phyloP scores from a whole-genome alignment of 2,329 filamentous ascomycete species.

The Phialophora tarda region DNA sequence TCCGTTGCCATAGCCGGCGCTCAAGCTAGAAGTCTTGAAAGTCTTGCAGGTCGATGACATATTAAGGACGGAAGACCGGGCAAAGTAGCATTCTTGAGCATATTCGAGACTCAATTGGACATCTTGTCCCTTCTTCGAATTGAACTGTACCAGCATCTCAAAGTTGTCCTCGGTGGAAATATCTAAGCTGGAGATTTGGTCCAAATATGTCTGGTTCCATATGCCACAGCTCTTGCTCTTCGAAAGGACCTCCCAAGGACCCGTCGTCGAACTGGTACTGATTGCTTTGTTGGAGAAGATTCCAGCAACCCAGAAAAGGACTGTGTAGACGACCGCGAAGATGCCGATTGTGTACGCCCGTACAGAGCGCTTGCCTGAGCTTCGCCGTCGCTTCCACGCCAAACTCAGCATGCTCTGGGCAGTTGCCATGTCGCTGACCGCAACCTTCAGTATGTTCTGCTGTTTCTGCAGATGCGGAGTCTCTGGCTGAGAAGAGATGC shows the following conservation, averaged over 20 bases:
- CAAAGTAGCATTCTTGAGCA: constrained; percentile 34
- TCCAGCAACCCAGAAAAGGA: constrained; percentile 24
- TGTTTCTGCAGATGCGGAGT: too few relatives aligned
- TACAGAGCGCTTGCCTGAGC: constrained; percentile 22
- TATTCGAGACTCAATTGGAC: constrained; percentile 34
- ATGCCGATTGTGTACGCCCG: constrained; percentile 25
- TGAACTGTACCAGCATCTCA: constrained; percentile 17
- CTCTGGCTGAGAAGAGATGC: too few relatives aligned
- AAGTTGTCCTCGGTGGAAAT: constrained; percentile 18
- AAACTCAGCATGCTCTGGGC: constrained; percentile 27
- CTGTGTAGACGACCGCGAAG: constrained; percentile 26
- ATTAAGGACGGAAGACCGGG: neutral
- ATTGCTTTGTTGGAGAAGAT: constrained; percentile 33
- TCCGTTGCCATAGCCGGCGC: neutral
- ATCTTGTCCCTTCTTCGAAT: constrained; percentile 25
- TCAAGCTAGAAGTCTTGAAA: constrained; percentile 23
- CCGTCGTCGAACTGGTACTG: constrained; percentile 20
- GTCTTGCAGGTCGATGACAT: constrained; percentile 28
- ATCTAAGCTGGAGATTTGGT: constrained; percentile 1
- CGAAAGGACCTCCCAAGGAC: constrained; percentile 24
- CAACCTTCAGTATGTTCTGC: neutral
- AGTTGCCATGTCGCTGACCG: constrained; percentile 17
- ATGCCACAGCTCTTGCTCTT: constrained; percentile 31
- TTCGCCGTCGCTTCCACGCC: constrained; percentile 27
- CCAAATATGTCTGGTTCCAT: constrained; percentile 31